Percentiles rank a stretch among this genome's conserved stretches.
Conservation (phyloP, 2,329 filamentous ascomycete genomes). For the Biscogniauxia mediterranea region DNA sequence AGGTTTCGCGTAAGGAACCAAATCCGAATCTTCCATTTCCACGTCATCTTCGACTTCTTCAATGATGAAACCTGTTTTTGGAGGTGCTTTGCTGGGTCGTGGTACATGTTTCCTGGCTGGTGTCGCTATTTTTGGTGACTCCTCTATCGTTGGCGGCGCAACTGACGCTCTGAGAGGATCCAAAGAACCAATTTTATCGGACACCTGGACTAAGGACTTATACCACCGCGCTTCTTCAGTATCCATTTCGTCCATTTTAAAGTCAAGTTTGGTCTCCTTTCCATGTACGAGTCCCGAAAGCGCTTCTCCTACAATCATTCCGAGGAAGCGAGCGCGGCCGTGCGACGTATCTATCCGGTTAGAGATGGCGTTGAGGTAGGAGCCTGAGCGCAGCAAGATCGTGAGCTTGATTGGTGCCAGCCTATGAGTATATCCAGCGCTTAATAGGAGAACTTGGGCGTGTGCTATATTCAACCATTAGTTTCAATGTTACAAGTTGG, state of each 20-base stretch:
- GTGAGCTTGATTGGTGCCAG: slow-evolving; percentile 63
- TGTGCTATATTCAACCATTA: slow-evolving; percentile 55
- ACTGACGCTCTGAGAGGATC: slow-evolving; percentile 43
- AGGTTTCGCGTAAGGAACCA: slow-evolving; percentile 79
- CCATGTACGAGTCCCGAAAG: slow-evolving; percentile 64
- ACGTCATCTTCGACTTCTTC: slow-evolving; percentile 64
- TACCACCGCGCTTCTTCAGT: slow-evolving; percentile 74
- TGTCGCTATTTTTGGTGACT: slow-evolving; percentile 23
- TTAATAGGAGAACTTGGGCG: slow-evolving; percentile 74
- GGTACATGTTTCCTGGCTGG: slow-evolving; percentile 18
- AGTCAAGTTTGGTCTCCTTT: slow-evolving; percentile 71
- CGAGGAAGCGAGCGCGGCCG: slow-evolving; percentile 72
- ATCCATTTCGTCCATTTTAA: slow-evolving; percentile 77
- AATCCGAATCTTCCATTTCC: slow-evolving; percentile 60
- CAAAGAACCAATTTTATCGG: slow-evolving; percentile 62
- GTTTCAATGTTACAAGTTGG: neutral
- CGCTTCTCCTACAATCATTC: slow-evolving; percentile 82
- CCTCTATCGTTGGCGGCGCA: slow-evolving; percentile 21
- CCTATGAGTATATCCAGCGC: slow-evolving; percentile 73
- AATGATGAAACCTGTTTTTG: slow-evolving; percentile 50
- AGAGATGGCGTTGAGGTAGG: slow-evolving; percentile 77
- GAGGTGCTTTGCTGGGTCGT: slow-evolving; percentile 28
- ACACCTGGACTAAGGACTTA: slow-evolving; percentile 59
- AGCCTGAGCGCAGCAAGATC: slow-evolving; percentile 66
- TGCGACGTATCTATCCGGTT: slow-evolving; percentile 81